phyloP scores from a whole-genome alignment of 345 rosid species.

The Citrus inodora region DNA sequence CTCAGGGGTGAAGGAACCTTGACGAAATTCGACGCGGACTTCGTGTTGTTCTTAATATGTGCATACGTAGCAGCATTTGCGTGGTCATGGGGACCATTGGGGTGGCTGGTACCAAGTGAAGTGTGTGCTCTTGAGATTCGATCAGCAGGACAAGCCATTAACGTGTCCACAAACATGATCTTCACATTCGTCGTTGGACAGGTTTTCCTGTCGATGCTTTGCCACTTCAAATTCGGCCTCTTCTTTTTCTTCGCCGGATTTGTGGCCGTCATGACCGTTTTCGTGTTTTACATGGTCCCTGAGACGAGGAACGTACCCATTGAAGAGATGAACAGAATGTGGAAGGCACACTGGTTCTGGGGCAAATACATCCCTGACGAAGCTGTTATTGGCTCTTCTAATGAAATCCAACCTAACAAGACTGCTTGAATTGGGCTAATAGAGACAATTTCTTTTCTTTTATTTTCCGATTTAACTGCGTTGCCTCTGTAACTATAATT shows the following conservation, averaged over 20 bases:
- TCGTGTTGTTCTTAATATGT: slow-evolving; percentile 34
- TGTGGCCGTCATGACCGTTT: slow-evolving; percentile 37
- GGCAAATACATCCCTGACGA: slow-evolving; percentile 34
- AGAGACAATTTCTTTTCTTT: too few relatives aligned
- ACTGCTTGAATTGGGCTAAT: background rate
- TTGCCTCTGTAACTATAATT: too few relatives aligned
- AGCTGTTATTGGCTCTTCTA: slow-evolving; percentile 2
- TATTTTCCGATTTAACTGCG: too few relatives aligned
- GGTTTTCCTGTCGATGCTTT: slow-evolving; percentile 50
- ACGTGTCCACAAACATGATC: slow-evolving; percentile 49
- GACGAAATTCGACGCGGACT: slow-evolving; percentile 15
- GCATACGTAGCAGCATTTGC: slow-evolving; percentile 49
- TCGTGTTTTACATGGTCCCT: slow-evolving; percentile 38
- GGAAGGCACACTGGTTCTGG: slow-evolving; percentile 59
- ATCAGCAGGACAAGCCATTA: slow-evolving; percentile 50
- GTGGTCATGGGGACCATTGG: slow-evolving; percentile 67
- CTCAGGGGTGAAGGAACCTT: slow-evolving; percentile 22
- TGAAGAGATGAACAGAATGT: slow-evolving; percentile 45
- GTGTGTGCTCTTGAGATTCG: slow-evolving; percentile 42
- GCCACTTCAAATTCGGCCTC: slow-evolving; percentile 49
- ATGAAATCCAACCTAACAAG: background rate
- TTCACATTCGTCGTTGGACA: slow-evolving; percentile 56
- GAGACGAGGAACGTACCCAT: slow-evolving; percentile 48
- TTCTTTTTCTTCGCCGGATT: slow-evolving; percentile 49
- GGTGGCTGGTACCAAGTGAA: slow-evolving; percentile 60